These are phyloP conservation scores for Candida sojae DNA, from an alignment of 1,139 yeast species.

Conservation along the genomic window DNA sequence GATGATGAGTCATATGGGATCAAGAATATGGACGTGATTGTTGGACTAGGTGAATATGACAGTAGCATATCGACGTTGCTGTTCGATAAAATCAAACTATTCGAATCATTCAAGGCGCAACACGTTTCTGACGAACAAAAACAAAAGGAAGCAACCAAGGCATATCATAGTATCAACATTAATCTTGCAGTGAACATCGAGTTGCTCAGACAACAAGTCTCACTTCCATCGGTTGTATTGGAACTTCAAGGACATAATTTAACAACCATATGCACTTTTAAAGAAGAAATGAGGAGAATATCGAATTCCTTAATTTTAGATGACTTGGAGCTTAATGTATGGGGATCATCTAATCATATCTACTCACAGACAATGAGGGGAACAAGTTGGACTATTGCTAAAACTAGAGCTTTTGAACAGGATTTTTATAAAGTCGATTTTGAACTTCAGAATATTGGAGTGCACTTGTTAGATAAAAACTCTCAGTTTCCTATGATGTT, in stretches of 20 bases:
- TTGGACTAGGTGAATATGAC: constrained; percentile 24
- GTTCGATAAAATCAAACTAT: constrained; percentile 12
- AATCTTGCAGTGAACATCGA: constrained; percentile 8
- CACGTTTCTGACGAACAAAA: background rate
- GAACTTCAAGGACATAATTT: constrained; percentile 10
- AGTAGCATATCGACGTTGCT: constrained; percentile 24
- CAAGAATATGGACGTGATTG: constrained; percentile 16
- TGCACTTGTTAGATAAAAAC: constrained; percentile 11
- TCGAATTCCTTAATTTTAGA: constrained; percentile 7
- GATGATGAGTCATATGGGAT: constrained; percentile 11
- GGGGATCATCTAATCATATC: constrained; percentile 10
- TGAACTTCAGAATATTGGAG: constrained; percentile 7
- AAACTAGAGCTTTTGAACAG: constrained; percentile 3
- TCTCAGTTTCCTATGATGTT: constrained; percentile 10
- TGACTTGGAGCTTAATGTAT: constrained; percentile 8
- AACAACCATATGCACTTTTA: constrained; percentile 3
- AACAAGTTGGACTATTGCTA: constrained; percentile 6
- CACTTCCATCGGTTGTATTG: constrained; percentile 13
- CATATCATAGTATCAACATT: background rate
- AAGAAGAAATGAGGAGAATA: constrained; percentile 3
- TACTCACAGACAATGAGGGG: constrained; percentile 7
- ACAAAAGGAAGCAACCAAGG: background rate
- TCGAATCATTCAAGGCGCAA: constrained; percentile 1
- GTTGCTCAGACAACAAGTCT: constrained; percentile 13
- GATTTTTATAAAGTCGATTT: constrained; percentile 9